These are phyloP conservation scores for Sextonia rubra DNA, from an alignment of 164 flowering plant genomes.

Conservation along the genomic window DNA sequence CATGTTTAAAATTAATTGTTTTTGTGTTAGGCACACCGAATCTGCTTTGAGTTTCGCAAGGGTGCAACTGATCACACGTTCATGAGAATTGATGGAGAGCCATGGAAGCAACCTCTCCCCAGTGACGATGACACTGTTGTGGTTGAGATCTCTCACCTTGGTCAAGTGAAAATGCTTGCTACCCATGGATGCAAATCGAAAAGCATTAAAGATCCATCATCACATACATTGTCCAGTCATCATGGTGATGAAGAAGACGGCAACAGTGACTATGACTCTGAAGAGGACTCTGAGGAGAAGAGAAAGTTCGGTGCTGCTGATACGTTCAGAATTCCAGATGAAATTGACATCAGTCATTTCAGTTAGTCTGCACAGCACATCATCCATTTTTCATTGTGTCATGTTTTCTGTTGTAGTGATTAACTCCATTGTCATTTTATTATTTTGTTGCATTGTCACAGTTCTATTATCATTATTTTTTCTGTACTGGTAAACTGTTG, in stretches of 20 bases:
- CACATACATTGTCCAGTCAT: conserved; percentile 13
- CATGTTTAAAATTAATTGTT: background rate
- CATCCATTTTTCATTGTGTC: background rate
- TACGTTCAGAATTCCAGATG: conserved; percentile 72
- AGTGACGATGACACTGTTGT: conserved; percentile 67
- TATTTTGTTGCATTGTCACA: too few species aligned
- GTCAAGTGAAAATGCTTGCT: conserved; percentile 92
- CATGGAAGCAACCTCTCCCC: conserved; percentile 94
- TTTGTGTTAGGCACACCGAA: conserved; percentile 49
- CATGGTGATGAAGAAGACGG: conserved; percentile 33
- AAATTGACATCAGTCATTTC: conserved; percentile 58
- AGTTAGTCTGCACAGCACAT: conserved; percentile 28
- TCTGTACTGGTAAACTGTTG: too few species aligned
- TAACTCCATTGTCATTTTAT: too few species aligned
- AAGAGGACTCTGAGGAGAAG: conserved; percentile 31
- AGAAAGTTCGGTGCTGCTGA: conserved; percentile 97
- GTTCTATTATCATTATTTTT: too few species aligned
- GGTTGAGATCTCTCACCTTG: conserved; percentile 71
- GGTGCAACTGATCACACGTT: conserved; percentile 68
- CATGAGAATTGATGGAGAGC: conserved; percentile 97
- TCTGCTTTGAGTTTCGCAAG: conserved; percentile 80
- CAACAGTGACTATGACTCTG: conserved; percentile 36
- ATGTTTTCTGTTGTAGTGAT: too few species aligned
- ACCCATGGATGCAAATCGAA: conserved; percentile 43
- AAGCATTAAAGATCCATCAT: conserved; percentile 48